These are phyloP conservation scores for Carex cristatella DNA, from an alignment of 176 grass and related monocot species.

Conservation along the genomic window DNA sequence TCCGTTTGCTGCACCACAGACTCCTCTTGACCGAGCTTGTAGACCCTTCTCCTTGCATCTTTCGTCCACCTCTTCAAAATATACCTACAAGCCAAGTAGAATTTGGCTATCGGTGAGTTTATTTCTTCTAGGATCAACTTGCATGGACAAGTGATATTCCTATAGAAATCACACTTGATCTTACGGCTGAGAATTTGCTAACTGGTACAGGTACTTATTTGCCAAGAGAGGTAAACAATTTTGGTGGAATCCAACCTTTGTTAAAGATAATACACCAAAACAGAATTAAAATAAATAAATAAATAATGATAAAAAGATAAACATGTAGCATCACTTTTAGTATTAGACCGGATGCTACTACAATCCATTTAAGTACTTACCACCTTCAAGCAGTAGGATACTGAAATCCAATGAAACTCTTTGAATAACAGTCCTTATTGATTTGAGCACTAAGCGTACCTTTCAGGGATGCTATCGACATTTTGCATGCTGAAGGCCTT, in stretches of 20 bases:
- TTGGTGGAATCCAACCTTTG: not conserved
- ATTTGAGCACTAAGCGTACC: not conserved
- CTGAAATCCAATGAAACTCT: not conserved
- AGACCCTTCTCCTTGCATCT: conserved; percentile 65
- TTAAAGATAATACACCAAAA: not conserved
- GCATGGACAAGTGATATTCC: not conserved
- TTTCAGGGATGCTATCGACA: conserved; percentile 68
- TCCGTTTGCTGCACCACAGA: conserved; percentile 37
- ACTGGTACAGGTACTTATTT: not conserved
- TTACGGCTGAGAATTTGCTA: not conserved
- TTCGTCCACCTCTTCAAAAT: conserved; percentile 82
- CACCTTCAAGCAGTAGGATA: not conserved
- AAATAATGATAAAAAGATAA: not conserved
- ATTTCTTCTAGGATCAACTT: not conserved
- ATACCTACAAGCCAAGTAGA: conserved; percentile 21
- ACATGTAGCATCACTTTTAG: not conserved
- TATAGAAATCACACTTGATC: not conserved
- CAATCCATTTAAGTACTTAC: not conserved
- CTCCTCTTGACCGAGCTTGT: conserved; percentile 59
- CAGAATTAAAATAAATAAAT: not conserved
- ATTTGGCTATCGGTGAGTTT: not conserved
- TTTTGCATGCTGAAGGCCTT: conserved; percentile 78
- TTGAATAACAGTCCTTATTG: not conserved
- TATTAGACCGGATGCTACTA: not conserved
- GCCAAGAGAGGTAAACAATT: not conserved